These are phyloP conservation scores for Colletotrichum lentis DNA, from an alignment of 2,329 filamentous ascomycete species.

Conservation along the genomic window DNA sequence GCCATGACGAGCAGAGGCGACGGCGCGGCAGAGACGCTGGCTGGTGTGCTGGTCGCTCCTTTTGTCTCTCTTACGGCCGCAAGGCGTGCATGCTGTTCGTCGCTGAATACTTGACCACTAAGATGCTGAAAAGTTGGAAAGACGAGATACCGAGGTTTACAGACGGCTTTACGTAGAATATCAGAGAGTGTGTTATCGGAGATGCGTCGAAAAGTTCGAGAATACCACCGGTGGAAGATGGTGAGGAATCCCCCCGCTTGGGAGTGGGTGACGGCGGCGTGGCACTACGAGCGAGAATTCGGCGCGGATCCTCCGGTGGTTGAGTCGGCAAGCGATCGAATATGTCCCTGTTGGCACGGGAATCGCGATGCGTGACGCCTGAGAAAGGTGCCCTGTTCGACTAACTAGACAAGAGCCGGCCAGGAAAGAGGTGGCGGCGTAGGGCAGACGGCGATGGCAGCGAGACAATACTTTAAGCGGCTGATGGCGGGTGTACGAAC, in stretches of 20 bases:
- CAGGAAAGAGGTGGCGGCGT: not conserved
- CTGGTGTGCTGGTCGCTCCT: not conserved
- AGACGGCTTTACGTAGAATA: not conserved
- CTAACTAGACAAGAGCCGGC: not conserved
- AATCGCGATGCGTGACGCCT: not conserved
- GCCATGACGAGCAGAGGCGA: conserved; percentile 11
- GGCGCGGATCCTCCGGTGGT: not conserved
- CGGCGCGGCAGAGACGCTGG: not conserved
- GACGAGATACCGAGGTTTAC: not conserved
- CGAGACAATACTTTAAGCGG: not conserved
- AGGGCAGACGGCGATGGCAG: not conserved
- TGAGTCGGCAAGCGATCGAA: not conserved
- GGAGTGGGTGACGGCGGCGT: too few species aligned
- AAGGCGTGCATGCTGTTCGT: conserved; percentile 7
- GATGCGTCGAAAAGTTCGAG: not conserved
- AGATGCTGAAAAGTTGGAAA: not conserved
- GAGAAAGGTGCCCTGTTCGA: not conserved
- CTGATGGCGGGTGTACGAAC: not conserved
- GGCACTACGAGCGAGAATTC: not conserved
- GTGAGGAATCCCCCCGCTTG: not conserved
- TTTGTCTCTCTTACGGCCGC: not conserved
- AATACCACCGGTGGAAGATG: not conserved
- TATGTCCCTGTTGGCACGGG: not conserved
- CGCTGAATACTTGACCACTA: too few species aligned
- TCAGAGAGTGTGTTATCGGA: too few species aligned